Percentiles rank a stretch among this genome's conserved stretches.
These are phyloP conservation scores for Penicillium janthinellum DNA, from an alignment of 2,329 filamentous ascomycete genomes.

Conservation along the genomic window DNA sequence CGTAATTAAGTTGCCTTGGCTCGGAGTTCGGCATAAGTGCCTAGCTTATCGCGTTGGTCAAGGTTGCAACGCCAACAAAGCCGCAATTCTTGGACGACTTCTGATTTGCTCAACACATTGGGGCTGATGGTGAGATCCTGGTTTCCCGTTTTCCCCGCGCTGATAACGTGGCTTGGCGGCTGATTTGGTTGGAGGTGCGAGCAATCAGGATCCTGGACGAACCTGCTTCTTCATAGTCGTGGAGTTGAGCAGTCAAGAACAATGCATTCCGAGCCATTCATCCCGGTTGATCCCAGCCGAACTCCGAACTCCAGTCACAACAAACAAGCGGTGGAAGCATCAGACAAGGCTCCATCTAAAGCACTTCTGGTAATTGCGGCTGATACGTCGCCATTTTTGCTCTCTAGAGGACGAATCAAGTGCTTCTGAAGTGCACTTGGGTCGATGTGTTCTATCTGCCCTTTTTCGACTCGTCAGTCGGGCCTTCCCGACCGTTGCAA, in stretches of 20 bases:
- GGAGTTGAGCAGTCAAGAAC: neutral
- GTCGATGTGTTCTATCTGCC: neutral
- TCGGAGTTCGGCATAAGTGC: neutral
- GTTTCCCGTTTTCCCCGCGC: neutral
- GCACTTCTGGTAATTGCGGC: neutral
- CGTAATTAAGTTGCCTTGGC: slow-evolving; percentile 1
- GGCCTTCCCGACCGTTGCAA: neutral
- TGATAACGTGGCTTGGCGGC: neutral
- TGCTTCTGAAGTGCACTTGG: too few species aligned
- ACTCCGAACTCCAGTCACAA: neutral
- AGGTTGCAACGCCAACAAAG: neutral
- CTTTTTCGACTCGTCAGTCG: neutral
- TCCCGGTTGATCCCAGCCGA: neutral
- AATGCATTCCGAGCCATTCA: neutral
- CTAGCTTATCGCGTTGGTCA: neutral
- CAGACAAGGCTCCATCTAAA: neutral
- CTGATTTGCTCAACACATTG: neutral
- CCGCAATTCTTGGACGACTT: neutral
- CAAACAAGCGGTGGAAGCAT: neutral
- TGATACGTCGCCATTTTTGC: neutral
- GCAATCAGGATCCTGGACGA: neutral
- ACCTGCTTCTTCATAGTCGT: neutral
- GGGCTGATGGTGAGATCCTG: neutral
- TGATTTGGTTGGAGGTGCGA: too few species aligned
- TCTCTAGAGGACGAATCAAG: neutral